Evolutionary conservation across 2,329 filamentous ascomycete species (phyloP), one percentile per base, ranked within the genome.

Genomic region (Fusarium poae): DNA sequence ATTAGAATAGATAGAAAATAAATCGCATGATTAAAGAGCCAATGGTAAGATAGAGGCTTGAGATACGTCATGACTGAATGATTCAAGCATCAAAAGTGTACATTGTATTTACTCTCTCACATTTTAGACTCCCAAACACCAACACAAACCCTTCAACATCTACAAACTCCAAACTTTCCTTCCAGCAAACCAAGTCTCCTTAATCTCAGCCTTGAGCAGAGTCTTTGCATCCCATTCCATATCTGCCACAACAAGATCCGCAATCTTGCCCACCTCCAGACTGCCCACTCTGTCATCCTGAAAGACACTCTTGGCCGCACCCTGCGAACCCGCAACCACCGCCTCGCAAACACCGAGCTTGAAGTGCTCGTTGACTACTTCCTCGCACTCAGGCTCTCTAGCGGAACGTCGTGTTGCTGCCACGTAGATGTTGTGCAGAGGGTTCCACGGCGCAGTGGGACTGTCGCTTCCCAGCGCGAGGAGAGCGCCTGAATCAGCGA

Each of bases 391-490:
- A 0, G 82, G 82, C 65, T 87, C 81, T 15, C 84, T 75, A 5
- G 86, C 85, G 0, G 84, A 86, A 30, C 81, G 80, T 25, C 87
- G 79, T 20, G 85, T 89, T 3, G 85, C 83, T 0, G 85, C 86
- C 3, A 87, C 82, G 70, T 88, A 88, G 18, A 87, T 67, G 65
- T 89, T 89, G 18, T 78, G 79, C 39, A 88, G 74, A 8, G 85
- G 81, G 13, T 79, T 77, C 75, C 85, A 83, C 0, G 86, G 86
- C 2, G 87, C 86, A 0, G 87, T 89, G 0, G 87, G 87, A 4
- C 83, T 81, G 69, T 89, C 87, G 21, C 82, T 84, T 0, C 87
- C 87, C 10, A 89, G 79, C 0, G 87, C 86, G 4, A 89, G 76
- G 3, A 79, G 74, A 0, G 86, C 85, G 6, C 85, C 86, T 3